Evolutionary conservation across 176 grass and related monocot species (phyloP).

Genomic region (Dactylis glomerata): DNA sequence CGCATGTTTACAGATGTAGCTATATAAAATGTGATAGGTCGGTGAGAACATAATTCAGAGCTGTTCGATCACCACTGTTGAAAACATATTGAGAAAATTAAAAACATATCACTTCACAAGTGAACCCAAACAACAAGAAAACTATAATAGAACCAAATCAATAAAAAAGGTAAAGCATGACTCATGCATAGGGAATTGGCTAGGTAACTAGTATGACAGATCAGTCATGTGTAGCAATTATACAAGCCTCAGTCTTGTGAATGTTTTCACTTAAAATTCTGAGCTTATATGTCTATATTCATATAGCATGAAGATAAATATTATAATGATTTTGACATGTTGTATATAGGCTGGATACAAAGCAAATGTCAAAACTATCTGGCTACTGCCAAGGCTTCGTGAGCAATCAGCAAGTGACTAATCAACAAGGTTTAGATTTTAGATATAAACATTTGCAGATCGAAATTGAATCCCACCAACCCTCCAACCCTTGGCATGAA

Average conservation of each 20-base stretch:
- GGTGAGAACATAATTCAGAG: too few relatives aligned
- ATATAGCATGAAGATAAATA: not conserved
- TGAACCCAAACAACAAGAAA: not conserved
- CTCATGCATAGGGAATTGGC: not conserved
- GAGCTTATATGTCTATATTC: not conserved
- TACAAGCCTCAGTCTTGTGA: not conserved
- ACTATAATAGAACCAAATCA: not conserved
- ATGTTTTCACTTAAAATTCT: not conserved
- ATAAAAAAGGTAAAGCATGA: not conserved
- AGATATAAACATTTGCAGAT: not conserved
- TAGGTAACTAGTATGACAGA: not conserved
- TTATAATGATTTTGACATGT: not conserved
- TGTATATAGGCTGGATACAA: not conserved
- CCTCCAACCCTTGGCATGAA: not conserved
- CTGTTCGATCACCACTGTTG: not conserved
- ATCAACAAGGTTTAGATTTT: not conserved
- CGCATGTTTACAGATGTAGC: not conserved
- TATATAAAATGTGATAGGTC: not conserved
- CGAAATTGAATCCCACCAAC: not conserved
- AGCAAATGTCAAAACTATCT: not conserved
- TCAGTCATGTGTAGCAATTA: not conserved
- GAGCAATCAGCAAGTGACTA: not conserved
- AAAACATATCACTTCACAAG: not conserved
- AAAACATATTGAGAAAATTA: constrained; percentile 1
- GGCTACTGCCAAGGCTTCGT: not conserved